Base-by-base conservation (phyloP, 2,329 filamentous ascomycete genomes). In the Fusarium mundagurra region DNA sequence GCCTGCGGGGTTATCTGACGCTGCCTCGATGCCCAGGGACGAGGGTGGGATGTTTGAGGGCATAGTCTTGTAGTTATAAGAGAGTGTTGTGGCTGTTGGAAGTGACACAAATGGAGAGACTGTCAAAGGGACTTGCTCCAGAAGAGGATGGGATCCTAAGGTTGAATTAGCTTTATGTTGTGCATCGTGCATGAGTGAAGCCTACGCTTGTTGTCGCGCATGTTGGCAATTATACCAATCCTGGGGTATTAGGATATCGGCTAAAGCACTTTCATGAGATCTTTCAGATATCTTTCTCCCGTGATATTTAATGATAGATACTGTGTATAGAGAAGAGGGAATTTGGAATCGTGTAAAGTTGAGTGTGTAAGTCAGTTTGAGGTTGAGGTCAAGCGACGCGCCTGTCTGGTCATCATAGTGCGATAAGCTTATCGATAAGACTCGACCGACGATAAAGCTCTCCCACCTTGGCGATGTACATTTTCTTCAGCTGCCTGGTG, bases 61-160 rank as follows among this genome's bases (percentile, higher is more conserved):
- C 80, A 98, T 92, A 17, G 91, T 89, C 81, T 95, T 96, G 88
- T 98, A 98, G 77, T 94, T 97, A 86, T 98, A 98, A 31, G 96
- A 96, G 13, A 99, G 90, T 1, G 95, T 98, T 27, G 95, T 93
- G 33, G 96, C 93, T 36, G 94, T 92, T 17, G 96, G 96, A 38
- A 99, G 92, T 69, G 92, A 93, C 78, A 98, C 91, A 85, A 98
- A 98, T 33, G 96, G 96, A 7, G 96, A 98, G 50, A 98, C 95
- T 57, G 95, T 97, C 63, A 99, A 86, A 36, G 96, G 95, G 45
- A 98, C 91, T 85, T 99, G 96, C 75, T 95, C 93, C 53, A 99
- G 91, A 74, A 98, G 90, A 22, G 93, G 94, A 84, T 98, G 95
- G 22, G 94, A 91, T 75, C 89, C 93, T 94, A n/a, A 43, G 14